Conservation (phyloP, 176 grass and related monocot genomes). For the Zea mays region Zm-B73-REFERENCE-NAM-5.0 NC_050101.1:99174501-99175000, state of each 20-base stretch:
- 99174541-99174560: too few species aligned
- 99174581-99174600: too few species aligned
- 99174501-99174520: too few species aligned
- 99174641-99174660: background rate
- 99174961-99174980: background rate
- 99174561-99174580: too few species aligned
- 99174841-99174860: background rate
- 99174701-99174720: constrained; percentile 48
- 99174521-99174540: too few species aligned
- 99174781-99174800: constrained; percentile 38
- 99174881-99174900: background rate
- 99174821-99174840: background rate
- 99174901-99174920: background rate
- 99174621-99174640: background rate
- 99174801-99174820: background rate
- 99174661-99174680: background rate
- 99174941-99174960: background rate
- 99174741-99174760: constrained; percentile 49
- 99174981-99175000: background rate
- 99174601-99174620: too few species aligned
- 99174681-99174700: constrained; percentile 50
- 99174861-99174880: background rate
- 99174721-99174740: constrained; percentile 20
- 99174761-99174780: constrained; percentile 35
- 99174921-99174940: background rate